Percentiles rank a stretch among this genome's conserved stretches.
These are phyloP conservation scores for Rubus parviflorus DNA, from an alignment of 306 rosid genomes.

Conservation along the genomic window DNA sequence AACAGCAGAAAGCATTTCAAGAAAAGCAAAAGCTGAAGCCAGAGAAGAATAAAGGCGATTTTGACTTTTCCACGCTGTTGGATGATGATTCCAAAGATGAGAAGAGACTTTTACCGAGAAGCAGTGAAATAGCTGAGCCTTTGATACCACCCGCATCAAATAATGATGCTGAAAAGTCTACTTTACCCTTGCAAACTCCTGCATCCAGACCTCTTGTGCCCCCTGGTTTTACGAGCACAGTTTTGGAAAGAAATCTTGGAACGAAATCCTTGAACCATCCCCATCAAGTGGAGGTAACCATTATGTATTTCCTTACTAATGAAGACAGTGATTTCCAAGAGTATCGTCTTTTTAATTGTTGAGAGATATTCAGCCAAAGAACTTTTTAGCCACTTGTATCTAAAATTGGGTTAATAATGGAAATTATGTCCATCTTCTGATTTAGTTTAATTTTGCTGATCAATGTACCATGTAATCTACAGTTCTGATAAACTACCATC, in stretches of 20 bases:
- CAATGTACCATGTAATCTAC: not conserved
- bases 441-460: not conserved
- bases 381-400: not conserved
- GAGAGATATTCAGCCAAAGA: not conserved
- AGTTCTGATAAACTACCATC: not conserved
- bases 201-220: slow-evolving; percentile 92
- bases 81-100: slow-evolving; percentile 53
- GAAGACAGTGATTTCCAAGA: not conserved
- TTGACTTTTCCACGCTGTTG: slow-evolving; percentile 52
- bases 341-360: not conserved
- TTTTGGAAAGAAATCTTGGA: slow-evolving; percentile 51
- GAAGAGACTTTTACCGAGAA: slow-evolving; percentile 41
- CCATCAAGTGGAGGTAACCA: slow-evolving; percentile 57
- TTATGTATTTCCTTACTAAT: not conserved
- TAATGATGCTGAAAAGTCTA: slow-evolving; percentile 57
- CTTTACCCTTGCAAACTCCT: slow-evolving; percentile 49
- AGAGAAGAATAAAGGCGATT: slow-evolving; percentile 51
- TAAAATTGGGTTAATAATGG: not conserved
- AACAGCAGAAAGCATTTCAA: slow-evolving; percentile 78
- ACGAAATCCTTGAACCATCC: slow-evolving; percentile 46
- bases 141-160: slow-evolving; percentile 36
- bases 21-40: slow-evolving; percentile 61
- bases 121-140: slow-evolving; percentile 51
- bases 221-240: slow-evolving; percentile 75
- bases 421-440: not conserved